Evolutionary conservation across 164 flowering plant species (phyloP).

Genomic region (Annona cherimola): DNA sequence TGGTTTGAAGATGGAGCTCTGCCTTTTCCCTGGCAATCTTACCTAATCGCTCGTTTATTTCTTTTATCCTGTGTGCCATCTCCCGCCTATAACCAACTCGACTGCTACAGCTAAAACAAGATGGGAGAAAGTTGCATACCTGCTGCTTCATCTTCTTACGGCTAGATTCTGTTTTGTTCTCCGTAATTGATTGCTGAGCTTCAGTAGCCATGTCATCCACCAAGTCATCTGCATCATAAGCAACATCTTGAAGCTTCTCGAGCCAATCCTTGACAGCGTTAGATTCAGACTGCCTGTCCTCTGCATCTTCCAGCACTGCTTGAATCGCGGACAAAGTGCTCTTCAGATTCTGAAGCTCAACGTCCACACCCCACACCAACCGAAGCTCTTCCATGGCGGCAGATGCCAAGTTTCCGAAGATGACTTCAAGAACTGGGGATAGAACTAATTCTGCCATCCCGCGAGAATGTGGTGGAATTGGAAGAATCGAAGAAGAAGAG

Average conservation of each 20-base stretch:
- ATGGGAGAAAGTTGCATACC: background rate
- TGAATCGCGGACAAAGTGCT: background rate
- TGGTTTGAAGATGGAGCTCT: background rate
- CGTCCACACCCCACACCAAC: constrained; percentile 6
- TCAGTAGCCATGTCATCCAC: constrained; percentile 2
- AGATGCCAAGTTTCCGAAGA: background rate
- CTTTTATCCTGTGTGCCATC: constrained; percentile 3
- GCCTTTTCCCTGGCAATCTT: constrained; percentile 1
- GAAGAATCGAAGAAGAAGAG: too few species aligned
- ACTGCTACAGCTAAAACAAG: background rate
- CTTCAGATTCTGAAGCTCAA: constrained; percentile 3
- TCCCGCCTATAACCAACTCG: background rate
- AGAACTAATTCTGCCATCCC: background rate
- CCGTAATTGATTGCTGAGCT: background rate
- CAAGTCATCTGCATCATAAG: constrained; percentile 5
- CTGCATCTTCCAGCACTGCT: constrained; percentile 8
- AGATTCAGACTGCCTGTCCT: background rate
- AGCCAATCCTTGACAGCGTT: constrained; percentile 4
- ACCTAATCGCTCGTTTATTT: background rate
- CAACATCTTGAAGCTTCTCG: constrained; percentile 4
- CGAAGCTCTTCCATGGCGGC: background rate
- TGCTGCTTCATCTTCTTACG: background rate
- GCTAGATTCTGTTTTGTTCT: background rate
- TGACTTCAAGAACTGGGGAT: background rate
- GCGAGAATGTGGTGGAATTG: too few species aligned